Base-by-base conservation (phyloP, 1,284 basidiomycete species). In the Psilocybe mexicana region DNA sequence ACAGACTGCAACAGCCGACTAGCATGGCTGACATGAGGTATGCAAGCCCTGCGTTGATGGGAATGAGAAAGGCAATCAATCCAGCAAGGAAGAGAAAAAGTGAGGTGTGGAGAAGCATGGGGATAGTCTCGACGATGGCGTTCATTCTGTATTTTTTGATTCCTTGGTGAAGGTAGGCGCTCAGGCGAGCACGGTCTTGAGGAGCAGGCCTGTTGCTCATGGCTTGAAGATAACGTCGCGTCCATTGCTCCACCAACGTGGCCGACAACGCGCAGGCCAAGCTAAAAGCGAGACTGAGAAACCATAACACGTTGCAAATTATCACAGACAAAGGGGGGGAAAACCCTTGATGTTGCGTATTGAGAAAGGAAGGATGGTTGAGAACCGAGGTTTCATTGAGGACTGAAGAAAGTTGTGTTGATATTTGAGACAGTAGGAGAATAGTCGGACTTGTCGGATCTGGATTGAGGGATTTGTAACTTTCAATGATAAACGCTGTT, bases 401-500 rank as follows among this genome's bases (percentile, higher is more conserved):
- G 24, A 67, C 61, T 23, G 45, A 46, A 55, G 61, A 65, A 43
- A 70, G 65, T 58, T 71, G 70, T 46, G 65, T 60, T 24, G 72
- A 72, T 43, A 78, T 73, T 42, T 74, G 69, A 0, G 65, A 62
- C 2, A 78, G 69, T 4, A 79, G 66, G 14, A 61, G 48, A 6
- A 71, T 65, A 1, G 71, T 71, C 2, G 62, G 63, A 50, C 72
- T 66, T n/a, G 63, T 63, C 5, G 74, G 68, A 48, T 75, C 69
- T 3, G 72, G 72, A 40, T 65, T 64, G 14, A 80, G 69, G 8
- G 64, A 68, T 50, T 71, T 68, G 61, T 75, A 76, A 56, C 74
- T 76, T 56, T 79, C 73, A n/a, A 79, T 68, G 49, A 79, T 69
- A 58, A 81, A 79, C 1, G 78, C 69, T 2, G 79, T 78, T 45